phyloP scores from a whole-genome alignment of 2,329 filamentous ascomycete species.

The Diaporthe sp. region DNA sequence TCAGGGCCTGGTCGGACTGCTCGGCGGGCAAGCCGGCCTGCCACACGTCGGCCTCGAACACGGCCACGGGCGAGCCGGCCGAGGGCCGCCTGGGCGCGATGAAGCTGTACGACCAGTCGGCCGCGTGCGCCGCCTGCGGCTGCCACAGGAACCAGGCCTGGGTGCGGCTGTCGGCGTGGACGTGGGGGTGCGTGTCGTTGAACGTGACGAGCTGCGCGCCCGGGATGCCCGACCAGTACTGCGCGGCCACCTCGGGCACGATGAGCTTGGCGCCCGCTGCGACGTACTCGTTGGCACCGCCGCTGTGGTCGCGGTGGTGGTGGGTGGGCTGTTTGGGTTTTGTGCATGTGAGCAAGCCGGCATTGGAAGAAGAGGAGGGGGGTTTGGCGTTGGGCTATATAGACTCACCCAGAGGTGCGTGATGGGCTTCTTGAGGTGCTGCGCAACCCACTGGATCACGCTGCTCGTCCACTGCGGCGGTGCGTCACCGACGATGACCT shows the following conservation, averaged over 20 bases:
- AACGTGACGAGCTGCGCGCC: background rate
- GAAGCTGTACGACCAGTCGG: conserved; percentile 2
- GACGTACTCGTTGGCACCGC: background rate
- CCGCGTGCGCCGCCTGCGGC: background rate
- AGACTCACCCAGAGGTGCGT: background rate
- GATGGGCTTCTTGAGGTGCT: background rate
- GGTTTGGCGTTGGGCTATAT: background rate
- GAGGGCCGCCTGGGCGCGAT: background rate
- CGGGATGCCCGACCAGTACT: background rate
- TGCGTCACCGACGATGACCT: background rate
- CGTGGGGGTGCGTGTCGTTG: background rate
- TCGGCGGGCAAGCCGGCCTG: background rate
- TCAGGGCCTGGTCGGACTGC: background rate
- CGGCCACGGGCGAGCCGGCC: background rate
- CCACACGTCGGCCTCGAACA: background rate
- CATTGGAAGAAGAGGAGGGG: fast-evolving
- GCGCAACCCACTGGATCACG: background rate
- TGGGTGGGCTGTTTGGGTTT: background rate
- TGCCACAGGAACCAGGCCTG: background rate
- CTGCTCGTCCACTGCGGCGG: background rate
- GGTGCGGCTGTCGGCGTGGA: background rate
- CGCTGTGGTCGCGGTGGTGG: background rate
- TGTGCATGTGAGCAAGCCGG: background rate
- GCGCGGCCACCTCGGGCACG: background rate
- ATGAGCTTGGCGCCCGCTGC: background rate